A percentile compares a stretch with the other conserved stretches of the same genome.
These are phyloP conservation scores for Nicotiana paniculata DNA, from an alignment of 257 asterid genomes.

Conservation along the genomic window DNA sequence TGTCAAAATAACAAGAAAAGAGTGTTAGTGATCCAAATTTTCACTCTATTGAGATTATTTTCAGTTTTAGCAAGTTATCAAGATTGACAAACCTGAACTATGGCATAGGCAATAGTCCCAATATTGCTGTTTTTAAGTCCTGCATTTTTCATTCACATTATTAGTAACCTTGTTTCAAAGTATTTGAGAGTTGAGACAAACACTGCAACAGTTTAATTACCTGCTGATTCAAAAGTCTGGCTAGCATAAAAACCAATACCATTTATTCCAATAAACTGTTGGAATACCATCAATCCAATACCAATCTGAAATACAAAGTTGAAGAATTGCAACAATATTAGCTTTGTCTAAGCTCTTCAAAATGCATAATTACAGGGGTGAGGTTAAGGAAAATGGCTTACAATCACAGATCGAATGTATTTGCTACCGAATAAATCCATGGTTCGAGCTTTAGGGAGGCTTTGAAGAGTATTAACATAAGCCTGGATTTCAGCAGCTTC, in stretches of 20 bases:
- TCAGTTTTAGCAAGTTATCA: neutral
- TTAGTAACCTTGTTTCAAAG: conserved; percentile 2
- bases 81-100: conserved; percentile 48
- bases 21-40: neutral
- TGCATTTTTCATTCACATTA: conserved; percentile 14
- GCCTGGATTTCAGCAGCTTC: conserved; percentile 83
- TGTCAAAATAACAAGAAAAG: conserved; percentile 11
- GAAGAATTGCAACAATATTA: neutral
- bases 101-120: conserved; percentile 66
- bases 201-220: conserved; percentile 14
- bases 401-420: conserved; percentile 59
- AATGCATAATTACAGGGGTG: neutral
- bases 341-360: neutral
- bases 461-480: conserved; percentile 35
- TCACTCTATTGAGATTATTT: neutral
- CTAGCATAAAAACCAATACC: conserved; percentile 71
- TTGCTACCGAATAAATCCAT: conserved; percentile 47
- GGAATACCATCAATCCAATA: conserved; percentile 75
- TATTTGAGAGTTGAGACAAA: no score
- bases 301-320: conserved; percentile 39
- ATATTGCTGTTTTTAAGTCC: conserved; percentile 62
- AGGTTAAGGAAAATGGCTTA: conserved; percentile 25
- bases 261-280: conserved; percentile 72
- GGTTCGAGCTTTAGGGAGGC: conserved; percentile 45
- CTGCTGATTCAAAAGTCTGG: conserved; percentile 70